Percentiles rank a stretch among this genome's conserved stretches.
Conservation (phyloP, 768 basidiomycete species). For the Tremella yokohamensis region DNA sequence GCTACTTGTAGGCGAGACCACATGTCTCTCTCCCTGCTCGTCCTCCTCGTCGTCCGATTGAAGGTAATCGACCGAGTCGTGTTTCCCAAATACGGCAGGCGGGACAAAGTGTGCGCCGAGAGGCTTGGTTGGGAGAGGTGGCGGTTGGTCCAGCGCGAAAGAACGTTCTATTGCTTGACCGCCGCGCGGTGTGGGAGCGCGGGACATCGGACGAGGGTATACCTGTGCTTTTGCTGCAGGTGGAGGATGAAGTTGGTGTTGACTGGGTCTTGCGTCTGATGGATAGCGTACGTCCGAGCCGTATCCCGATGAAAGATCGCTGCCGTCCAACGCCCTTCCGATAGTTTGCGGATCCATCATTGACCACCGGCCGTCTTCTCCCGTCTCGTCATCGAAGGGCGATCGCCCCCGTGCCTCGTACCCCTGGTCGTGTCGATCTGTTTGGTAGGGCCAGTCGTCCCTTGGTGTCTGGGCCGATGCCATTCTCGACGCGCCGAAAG, state of each 20-base stretch:
- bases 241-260: neutral
- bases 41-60: slow-evolving; percentile 4
- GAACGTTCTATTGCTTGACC: slow-evolving; percentile 8
- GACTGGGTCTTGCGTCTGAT: neutral
- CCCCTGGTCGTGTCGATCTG: neutral
- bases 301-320: neutral
- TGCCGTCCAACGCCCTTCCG: slow-evolving; percentile 20
- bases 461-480: slow-evolving; percentile 7
- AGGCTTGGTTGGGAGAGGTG: slow-evolving; percentile 8
- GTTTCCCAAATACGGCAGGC: slow-evolving; percentile 2
- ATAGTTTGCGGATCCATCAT: slow-evolving; percentile 19
- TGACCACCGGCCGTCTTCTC: slow-evolving; percentile 10
- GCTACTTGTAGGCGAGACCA: slow-evolving; percentile 4
- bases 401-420: neutral
- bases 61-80: slow-evolving; percentile 17
- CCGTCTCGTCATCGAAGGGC: slow-evolving; percentile 5
- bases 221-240: slow-evolving; percentile 5
- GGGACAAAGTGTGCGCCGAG: neutral
- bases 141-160: slow-evolving; percentile 6
- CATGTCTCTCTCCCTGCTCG: neutral
- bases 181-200: slow-evolving; percentile 34
- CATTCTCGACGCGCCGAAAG: slow-evolving; percentile 30
- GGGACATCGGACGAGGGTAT: slow-evolving; percentile 41
- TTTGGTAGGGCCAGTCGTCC: slow-evolving; percentile 11
- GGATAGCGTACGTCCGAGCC: slow-evolving; percentile 17